These are phyloP conservation scores for Nepenthes gracilis DNA, from an alignment of 148 eudicot genomes.

Conservation along the genomic window DNA sequence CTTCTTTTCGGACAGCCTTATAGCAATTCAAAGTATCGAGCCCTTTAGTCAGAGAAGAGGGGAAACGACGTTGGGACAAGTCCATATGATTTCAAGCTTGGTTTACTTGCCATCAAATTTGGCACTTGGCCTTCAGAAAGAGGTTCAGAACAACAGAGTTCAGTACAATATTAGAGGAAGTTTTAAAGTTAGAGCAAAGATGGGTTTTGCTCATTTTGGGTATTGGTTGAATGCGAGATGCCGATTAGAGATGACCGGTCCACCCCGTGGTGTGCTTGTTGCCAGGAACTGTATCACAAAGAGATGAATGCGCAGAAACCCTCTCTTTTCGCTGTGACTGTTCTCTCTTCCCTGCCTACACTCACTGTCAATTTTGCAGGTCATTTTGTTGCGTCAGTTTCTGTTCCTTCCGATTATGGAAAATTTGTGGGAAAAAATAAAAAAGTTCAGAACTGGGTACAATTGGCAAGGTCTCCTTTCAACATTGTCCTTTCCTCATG, in stretches of 20 bases:
- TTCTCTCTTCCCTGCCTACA: neutral
- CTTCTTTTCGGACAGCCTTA: conserved; percentile 43
- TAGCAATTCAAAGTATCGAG: conserved; percentile 37
- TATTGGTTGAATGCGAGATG: conserved; percentile 46
- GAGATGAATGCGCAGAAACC: conserved; percentile 16
- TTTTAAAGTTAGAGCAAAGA: conserved; percentile 31
- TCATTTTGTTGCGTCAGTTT: neutral
- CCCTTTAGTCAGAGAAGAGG: conserved; percentile 46
- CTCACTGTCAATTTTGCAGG: neutral
- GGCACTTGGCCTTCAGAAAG: conserved; percentile 38
- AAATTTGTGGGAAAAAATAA: too few relatives aligned
- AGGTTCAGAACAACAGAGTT: conserved; percentile 36
- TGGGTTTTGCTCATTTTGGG: conserved; percentile 34
- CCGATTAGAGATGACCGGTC: conserved; percentile 44
- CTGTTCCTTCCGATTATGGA: too few relatives aligned
- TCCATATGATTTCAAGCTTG: conserved; percentile 46
- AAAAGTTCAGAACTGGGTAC: too few relatives aligned
- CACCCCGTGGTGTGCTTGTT: conserved; percentile 40
- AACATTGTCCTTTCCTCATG: too few relatives aligned
- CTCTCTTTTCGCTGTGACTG: neutral
- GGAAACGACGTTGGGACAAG: conserved; percentile 24
- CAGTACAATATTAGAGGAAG: conserved; percentile 31
- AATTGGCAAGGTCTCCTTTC: too few relatives aligned
- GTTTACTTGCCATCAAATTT: conserved; percentile 35
- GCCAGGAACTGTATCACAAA: conserved; percentile 38